These are phyloP conservation scores for Albifimbria verrucaria DNA, from an alignment of 2,329 filamentous ascomycete genomes.

Conservation along the genomic window DNA sequence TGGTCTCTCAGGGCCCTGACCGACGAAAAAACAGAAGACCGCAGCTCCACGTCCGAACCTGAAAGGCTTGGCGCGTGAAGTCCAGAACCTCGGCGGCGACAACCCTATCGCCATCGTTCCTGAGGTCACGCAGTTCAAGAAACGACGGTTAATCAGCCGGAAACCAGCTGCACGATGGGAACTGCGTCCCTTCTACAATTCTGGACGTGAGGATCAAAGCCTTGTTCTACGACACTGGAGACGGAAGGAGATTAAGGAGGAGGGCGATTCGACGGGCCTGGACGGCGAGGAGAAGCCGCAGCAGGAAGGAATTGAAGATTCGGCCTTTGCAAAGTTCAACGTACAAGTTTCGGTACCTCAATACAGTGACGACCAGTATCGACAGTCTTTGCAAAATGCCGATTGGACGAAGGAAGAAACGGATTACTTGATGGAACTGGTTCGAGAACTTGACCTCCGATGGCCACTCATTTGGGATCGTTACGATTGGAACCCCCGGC, in stretches of 20 bases:
- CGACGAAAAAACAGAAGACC: constrained; percentile 72
- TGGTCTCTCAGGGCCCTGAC: constrained; percentile 45
- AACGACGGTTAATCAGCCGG: constrained; percentile 49
- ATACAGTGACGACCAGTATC: constrained; percentile 87
- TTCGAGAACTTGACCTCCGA: constrained; percentile 76
- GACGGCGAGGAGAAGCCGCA: constrained; percentile 32
- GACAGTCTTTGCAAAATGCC: constrained; percentile 64
- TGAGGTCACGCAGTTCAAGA: constrained; percentile 57
- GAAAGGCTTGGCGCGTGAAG: constrained; percentile 63
- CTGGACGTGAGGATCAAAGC: constrained; percentile 64
- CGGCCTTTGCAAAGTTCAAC: constrained; percentile 81
- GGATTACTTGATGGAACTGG: constrained; percentile 78
- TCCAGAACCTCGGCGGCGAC: constrained; percentile 62
- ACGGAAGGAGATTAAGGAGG: constrained; percentile 52
- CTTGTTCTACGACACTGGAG: constrained; percentile 80
- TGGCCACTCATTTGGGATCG: constrained; percentile 93
- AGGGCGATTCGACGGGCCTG: constrained; percentile 25
- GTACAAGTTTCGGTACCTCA: constrained; percentile 72
- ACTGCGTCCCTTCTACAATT: constrained; percentile 69
- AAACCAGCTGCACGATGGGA: constrained; percentile 63
- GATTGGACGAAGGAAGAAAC: constrained; percentile 94
- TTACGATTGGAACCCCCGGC: constrained; percentile 68
- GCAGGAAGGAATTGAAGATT: constrained; percentile 48
- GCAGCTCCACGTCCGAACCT: constrained; percentile 57
- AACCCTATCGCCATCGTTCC: constrained; percentile 66